These are phyloP conservation scores for Castanospermum australe DNA, from an alignment of 306 rosid genomes.

Conservation along the genomic window DNA sequence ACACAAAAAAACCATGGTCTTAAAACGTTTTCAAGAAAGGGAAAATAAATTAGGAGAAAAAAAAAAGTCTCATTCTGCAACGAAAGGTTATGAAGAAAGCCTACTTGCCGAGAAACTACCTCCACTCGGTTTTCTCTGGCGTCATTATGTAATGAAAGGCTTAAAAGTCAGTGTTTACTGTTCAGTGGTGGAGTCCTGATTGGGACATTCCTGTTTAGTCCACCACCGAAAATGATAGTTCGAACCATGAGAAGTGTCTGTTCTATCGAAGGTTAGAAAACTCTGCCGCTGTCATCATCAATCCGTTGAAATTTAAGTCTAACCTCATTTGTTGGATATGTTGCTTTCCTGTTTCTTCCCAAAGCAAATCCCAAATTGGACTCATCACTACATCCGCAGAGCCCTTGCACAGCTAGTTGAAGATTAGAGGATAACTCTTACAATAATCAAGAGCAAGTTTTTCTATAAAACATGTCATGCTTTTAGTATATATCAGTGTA, in stretches of 20 bases:
- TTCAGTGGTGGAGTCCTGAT: too few relatives aligned
- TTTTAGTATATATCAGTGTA: too few relatives aligned
- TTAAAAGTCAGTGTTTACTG: background rate
- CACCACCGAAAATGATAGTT: background rate
- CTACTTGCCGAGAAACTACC: background rate
- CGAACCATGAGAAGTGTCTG: background rate
- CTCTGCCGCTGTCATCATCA: slow-evolving; percentile 12
- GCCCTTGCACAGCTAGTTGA: too few relatives aligned
- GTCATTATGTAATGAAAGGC: background rate
- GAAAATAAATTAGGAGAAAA: background rate
- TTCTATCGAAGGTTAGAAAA: background rate
- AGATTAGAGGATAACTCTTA: too few relatives aligned
- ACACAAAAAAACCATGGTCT: too few relatives aligned
- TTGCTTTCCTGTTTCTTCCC: background rate
- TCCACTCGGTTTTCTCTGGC: background rate
- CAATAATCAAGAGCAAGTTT: too few relatives aligned
- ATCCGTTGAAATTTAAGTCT: background rate
- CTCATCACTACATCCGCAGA: background rate
- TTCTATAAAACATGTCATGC: too few relatives aligned
- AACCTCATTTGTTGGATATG: background rate
- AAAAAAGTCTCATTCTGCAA: background rate
- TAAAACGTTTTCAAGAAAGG: background rate
- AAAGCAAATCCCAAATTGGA: background rate
- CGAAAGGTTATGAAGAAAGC: background rate
- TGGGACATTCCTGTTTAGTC: background rate